Evolutionary conservation across 495 filamentous ascomycete genomes (phyloP), one percentile per base, ranked within the genome.

Genomic region (Penicillium subrubescens): DNA sequence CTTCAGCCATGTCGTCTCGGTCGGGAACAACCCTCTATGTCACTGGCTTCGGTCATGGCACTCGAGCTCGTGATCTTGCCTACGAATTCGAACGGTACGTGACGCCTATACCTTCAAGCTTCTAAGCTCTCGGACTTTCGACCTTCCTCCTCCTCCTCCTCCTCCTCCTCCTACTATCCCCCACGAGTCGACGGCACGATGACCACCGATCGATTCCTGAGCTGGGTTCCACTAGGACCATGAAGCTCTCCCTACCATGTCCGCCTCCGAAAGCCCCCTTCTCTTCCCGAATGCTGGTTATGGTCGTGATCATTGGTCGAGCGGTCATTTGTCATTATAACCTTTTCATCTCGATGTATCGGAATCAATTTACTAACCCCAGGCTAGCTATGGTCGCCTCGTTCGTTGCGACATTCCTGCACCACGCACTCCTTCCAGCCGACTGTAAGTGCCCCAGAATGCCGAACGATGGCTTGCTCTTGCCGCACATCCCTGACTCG

Each of bases 81-180:
- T 98, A 97, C 91, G 95, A 99, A 87, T 97, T 97, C 91, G 93
- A 97, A 91, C 92, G 94, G 96, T 99, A 96, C 85, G 91, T 93
- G 70, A 75, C 82, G 85, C 85, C 81, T 75, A 77, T 76, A 77
- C 64, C 70, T 76, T 71, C 73, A 68, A 74, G 67, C 73, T 72
- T 66, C 65, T 67, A 67, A 71, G 71, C 67, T 64, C 68, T 67
- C 73, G 71, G 63, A 67, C 61, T 65, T 56, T 60, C 68, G 60
- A 46, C 59, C 63, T 58, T 19, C 55, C 21, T 31, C 62, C 37
- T 61, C 62, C 62, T 59, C 64, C 67, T 54, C 51, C 51, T 54
- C 27, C 31, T 34, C 51, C 31, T 27, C 25, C 25, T 27, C 25
- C 25, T 27, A 27, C 25, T 27, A 27, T 27, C 25, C 25, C 43